These are phyloP conservation scores for Immersiella caudata DNA, from an alignment of 495 filamentous ascomycete species.

Conservation along the genomic window DNA sequence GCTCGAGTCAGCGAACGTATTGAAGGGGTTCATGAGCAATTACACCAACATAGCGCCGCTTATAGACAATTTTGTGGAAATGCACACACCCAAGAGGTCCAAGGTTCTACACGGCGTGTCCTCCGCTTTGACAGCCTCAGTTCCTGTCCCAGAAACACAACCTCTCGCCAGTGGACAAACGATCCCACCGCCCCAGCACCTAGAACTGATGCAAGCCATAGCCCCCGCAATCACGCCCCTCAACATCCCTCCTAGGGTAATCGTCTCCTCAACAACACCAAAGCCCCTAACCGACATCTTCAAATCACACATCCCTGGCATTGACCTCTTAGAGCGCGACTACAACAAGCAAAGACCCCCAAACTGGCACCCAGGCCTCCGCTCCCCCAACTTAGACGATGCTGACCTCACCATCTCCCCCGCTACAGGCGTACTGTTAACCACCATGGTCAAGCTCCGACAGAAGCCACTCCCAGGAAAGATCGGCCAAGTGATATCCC, in stretches of 20 bases:
- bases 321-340: constrained; percentile 63
- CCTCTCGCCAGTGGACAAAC: neutral
- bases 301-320: constrained; percentile 51
- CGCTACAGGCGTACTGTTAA: constrained; percentile 67
- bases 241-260: constrained; percentile 39
- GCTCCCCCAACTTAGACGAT: constrained; percentile 55
- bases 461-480: constrained; percentile 71
- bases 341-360: constrained; percentile 47
- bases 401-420: constrained; percentile 79
- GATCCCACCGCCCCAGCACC: constrained; percentile 12
- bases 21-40: constrained; percentile 22
- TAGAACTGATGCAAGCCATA: constrained; percentile 28
- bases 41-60: constrained; percentile 34
- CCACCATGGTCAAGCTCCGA: constrained; percentile 72
- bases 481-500: constrained; percentile 49
- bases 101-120: constrained; percentile 29
- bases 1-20: constrained; percentile 22
- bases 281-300: constrained; percentile 52
- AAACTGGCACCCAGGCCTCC: constrained; percentile 33
- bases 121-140: neutral
- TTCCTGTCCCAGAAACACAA: neutral
- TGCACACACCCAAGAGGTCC: constrained; percentile 38
- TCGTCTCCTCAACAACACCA: constrained; percentile 55
- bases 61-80: constrained; percentile 50
- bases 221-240: constrained; percentile 29